phyloP scores from a whole-genome alignment of 2,329 filamentous ascomycete species.

The Trichoderma atrobrunneum region DNA sequence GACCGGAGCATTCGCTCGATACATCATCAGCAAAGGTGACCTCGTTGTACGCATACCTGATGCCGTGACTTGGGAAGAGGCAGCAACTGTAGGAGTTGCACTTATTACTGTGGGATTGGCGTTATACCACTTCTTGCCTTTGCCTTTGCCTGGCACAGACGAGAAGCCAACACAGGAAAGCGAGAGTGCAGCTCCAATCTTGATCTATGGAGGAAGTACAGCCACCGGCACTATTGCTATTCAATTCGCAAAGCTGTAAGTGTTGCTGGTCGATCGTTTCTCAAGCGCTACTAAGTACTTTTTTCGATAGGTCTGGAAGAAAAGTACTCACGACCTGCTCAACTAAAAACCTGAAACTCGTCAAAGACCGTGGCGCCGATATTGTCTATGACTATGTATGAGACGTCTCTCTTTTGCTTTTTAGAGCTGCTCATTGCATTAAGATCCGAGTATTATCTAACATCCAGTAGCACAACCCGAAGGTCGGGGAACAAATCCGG shows the following conservation, averaged over 20 bases:
- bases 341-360: background rate
- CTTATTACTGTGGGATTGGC: background rate
- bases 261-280: background rate
- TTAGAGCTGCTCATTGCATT: accelerated
- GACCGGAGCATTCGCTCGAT: background rate
- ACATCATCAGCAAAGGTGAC: background rate
- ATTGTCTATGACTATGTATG: background rate
- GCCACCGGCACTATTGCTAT: background rate
- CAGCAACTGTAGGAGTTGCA: background rate
- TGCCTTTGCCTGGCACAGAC: background rate
- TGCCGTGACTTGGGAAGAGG: background rate
- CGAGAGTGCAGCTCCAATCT: background rate
- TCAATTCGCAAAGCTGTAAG: background rate
- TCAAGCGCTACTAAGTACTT: background rate
- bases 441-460: background rate
- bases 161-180: background rate
- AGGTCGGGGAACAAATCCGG: background rate
- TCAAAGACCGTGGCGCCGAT: background rate
- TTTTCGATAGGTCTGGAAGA: background rate
- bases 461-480: background rate
- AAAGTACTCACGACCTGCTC: background rate
- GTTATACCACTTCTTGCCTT: background rate
- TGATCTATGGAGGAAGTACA: background rate
- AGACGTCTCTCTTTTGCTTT: background rate
- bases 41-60: background rate